Conservation (phyloP, 495 filamentous ascomycete genomes). For the Penicillium malachiteum region DNA sequence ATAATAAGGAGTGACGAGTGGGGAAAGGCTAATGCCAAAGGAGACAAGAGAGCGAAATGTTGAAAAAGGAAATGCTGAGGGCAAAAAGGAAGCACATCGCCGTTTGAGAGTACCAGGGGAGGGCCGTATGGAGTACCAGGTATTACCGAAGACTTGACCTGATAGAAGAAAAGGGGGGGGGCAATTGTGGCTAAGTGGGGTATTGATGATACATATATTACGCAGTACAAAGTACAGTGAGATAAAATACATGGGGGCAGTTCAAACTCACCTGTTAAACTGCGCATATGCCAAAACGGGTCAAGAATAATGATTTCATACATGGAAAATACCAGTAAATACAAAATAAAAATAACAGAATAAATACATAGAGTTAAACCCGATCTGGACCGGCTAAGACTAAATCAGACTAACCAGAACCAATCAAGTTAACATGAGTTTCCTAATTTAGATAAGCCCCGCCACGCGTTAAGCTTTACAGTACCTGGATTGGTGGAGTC, state of each 20-base stretch:
- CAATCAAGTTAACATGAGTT: not conserved
- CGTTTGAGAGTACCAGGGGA: conserved; percentile 9
- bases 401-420: too few relatives aligned
- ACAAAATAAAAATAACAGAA: too few relatives aligned
- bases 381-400: too few relatives aligned
- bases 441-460: not conserved
- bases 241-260: too few relatives aligned
- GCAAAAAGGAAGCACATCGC: conserved; percentile 5
- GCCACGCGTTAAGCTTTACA: conserved; percentile 10
- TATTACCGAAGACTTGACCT: not conserved
- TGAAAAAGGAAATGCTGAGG: conserved; percentile 11
- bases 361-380: too few relatives aligned
- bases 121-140: conserved; percentile 4
- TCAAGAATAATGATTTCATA: too few relatives aligned
- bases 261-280: too few relatives aligned
- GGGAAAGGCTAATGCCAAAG: conserved; percentile 15
- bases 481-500: conserved; percentile 6
- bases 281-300: too few relatives aligned
- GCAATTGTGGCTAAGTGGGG: not conserved
- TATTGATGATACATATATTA: too few relatives aligned
- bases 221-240: too few relatives aligned
- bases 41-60: conserved; percentile 7
- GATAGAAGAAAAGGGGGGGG: conserved; percentile 20
- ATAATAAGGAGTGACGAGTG: conserved; percentile 32
- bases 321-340: too few relatives aligned